Evolutionary conservation across 495 filamentous ascomycete species (phyloP).

Genomic region (Aspergillus cristatus): DNA sequence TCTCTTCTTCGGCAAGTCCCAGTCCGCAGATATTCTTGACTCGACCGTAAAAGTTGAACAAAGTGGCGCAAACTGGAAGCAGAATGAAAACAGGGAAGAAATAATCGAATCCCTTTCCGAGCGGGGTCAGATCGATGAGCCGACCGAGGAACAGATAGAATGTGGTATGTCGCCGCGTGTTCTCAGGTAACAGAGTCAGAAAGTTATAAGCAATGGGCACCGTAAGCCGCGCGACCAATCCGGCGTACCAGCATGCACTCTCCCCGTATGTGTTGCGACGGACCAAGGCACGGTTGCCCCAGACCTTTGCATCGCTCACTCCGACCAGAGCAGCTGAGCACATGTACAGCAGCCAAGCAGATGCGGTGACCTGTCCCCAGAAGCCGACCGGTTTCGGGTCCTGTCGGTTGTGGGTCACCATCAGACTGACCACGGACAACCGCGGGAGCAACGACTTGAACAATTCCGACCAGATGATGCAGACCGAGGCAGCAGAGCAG

Average conservation of each 20-base stretch:
- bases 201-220: constrained; percentile 95
- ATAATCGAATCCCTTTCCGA: constrained; percentile 77
- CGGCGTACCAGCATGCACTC: constrained; percentile 89
- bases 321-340: constrained; percentile 73
- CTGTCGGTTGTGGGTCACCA: constrained; percentile 68
- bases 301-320: constrained; percentile 83
- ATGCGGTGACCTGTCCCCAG: constrained; percentile 72
- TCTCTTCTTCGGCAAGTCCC: constrained; percentile 63
- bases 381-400: constrained; percentile 66
- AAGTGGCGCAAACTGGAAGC: constrained; percentile 68
- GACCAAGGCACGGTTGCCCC: constrained; percentile 87
- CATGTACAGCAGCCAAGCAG: constrained; percentile 92
- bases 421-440: constrained; percentile 74
- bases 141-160: constrained; percentile 83
- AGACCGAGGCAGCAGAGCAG: constrained; percentile 64
- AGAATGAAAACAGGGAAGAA: constrained; percentile 84
- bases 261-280: constrained; percentile 83
- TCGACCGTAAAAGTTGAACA: constrained; percentile 80
- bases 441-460: constrained; percentile 66
- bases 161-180: constrained; percentile 57
- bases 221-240: constrained; percentile 79
- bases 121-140: constrained; percentile 73
- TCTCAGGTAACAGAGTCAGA: constrained; percentile 68
- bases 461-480: constrained; percentile 86
- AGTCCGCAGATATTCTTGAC: constrained; percentile 72